Conservation (phyloP, 1,139 yeast species). For the Yarrowia galli region DNA sequence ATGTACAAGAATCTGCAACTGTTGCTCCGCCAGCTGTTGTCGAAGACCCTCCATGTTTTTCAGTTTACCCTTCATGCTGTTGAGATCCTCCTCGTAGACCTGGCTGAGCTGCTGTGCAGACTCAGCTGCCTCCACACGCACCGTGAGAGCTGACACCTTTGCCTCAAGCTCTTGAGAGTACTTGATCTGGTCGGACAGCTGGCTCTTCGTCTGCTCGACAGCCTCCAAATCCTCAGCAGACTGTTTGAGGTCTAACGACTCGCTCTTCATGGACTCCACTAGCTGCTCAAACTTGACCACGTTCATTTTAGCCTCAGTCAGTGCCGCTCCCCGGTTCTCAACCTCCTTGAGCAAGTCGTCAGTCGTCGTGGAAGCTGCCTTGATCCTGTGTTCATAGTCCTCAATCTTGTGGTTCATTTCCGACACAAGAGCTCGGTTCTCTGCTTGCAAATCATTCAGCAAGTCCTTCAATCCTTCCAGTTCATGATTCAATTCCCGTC, state of each 20-base stretch:
- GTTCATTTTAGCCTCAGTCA: slow-evolving; percentile 36
- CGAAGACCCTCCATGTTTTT: slow-evolving; percentile 56
- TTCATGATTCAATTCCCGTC: slow-evolving; percentile 43
- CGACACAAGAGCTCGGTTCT: slow-evolving; percentile 37
- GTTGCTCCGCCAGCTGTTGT: slow-evolving; percentile 59
- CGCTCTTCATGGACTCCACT: slow-evolving; percentile 51
- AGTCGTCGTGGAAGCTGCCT: slow-evolving; percentile 41
- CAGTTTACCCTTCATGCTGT: slow-evolving; percentile 55
- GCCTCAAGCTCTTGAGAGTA: slow-evolving; percentile 65
- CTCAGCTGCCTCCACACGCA: slow-evolving; percentile 55
- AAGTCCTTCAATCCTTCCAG: slow-evolving; percentile 41
- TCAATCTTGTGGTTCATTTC: slow-evolving; percentile 42
- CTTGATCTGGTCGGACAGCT: slow-evolving; percentile 63
- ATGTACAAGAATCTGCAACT: slow-evolving; percentile 60
- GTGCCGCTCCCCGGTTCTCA: slow-evolving; percentile 25
- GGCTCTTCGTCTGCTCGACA: slow-evolving; percentile 56
- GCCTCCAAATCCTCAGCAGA: slow-evolving; percentile 52
- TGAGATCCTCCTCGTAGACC: slow-evolving; percentile 61
- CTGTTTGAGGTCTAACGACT: slow-evolving; percentile 53
- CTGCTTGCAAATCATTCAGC: slow-evolving; percentile 40
- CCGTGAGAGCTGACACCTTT: slow-evolving; percentile 58
- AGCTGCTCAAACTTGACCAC: slow-evolving; percentile 49
- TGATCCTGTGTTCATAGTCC: slow-evolving; percentile 41
- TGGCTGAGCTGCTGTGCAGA: slow-evolving; percentile 57
- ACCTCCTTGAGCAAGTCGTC: slow-evolving; percentile 40